Evolutionary conservation across 257 asterid species (phyloP), one percentile per base, ranked within the genome.

Genomic region (Forsythia suspensa): DNA sequence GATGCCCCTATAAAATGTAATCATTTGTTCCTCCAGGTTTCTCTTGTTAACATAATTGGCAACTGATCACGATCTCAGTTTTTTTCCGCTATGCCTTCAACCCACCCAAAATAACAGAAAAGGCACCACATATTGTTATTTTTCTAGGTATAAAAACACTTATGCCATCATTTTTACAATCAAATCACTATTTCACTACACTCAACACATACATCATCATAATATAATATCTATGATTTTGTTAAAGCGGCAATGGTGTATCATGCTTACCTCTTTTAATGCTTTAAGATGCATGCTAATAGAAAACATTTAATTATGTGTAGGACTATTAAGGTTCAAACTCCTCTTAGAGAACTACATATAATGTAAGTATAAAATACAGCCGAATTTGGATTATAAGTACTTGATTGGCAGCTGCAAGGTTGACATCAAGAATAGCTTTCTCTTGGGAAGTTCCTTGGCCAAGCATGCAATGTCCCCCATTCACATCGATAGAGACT

Each of bases 401-500:
- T 93, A 96, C 99, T 82, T 96, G 97, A 84, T 90, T 94, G 74
- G 97, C 97, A 80, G 98, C 99, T 44, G 93, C 92, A 59, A 94
- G 97, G 90, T 96, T 96, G 77, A 94, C 98, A 81, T 92, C 92
- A 80, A 94, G 95, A 87, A 94, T 88, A 81, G 98, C 99, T 57
- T 82, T 91, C 86, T 96, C 97, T 85, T 92, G 96, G 72, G 98
- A 96, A 68, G 94, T 92, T 77, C 97, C 97, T 87, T 96, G 90
- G 79, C 99, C 97, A 78, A 96, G 94, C 95, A 96, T 88, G 84
- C 97, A 94, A 2, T 91, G 98, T 20, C 98, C 99, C 65, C 99
- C 98, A 84, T 96, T 96, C 77, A 96, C 99, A 84, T 96, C 99
- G 77, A 96, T 91, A 72, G 99, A 96, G 74, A 96, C 96, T 76